Evolutionary conservation across 106 monocot species (phyloP).

Genomic region (Acorus gramineus): DNA sequence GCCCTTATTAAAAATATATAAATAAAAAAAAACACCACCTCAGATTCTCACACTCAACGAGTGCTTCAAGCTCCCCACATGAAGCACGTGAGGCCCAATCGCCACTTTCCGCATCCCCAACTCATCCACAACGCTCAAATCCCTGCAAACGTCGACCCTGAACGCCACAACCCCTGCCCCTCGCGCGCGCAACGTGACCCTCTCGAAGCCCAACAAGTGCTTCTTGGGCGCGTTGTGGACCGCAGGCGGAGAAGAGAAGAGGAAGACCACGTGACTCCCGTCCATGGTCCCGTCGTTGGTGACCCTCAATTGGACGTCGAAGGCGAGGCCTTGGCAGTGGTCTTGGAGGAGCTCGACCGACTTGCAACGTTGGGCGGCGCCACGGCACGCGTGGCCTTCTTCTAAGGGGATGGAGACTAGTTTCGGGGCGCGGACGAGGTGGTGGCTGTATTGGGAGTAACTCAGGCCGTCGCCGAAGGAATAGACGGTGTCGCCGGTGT

Average conservation of each 20-base stretch:
- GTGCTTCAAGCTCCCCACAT: constrained; percentile 81
- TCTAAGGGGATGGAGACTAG: constrained; percentile 44
- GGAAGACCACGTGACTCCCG: constrained; percentile 66
- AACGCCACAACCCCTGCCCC: constrained; percentile 48
- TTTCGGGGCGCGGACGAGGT: constrained; percentile 47
- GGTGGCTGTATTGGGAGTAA: constrained; percentile 52
- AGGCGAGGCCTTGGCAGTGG: constrained; percentile 32
- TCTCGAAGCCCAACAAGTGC: constrained; percentile 83
- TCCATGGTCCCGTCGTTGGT: constrained; percentile 35
- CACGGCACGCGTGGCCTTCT: constrained; percentile 34
- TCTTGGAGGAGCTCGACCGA: constrained; percentile 40
- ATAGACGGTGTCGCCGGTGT: constrained; percentile 76
- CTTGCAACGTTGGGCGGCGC: constrained; percentile 26
- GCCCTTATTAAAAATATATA: constrained; percentile 14
- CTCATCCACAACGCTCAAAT: constrained; percentile 81
- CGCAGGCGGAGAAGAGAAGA: constrained; percentile 66
- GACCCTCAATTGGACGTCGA: constrained; percentile 53
- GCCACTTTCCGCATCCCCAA: constrained; percentile 59
- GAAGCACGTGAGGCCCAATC: constrained; percentile 67
- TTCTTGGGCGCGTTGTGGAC: constrained; percentile 66
- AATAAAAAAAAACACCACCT: no score
- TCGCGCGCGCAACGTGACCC: constrained; percentile 34
- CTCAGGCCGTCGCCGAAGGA: constrained; percentile 83
- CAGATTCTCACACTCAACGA: constrained; percentile 57
- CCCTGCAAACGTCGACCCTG: constrained; percentile 76